These are phyloP conservation scores for Akanthomyces muscarius DNA, from an alignment of 2,329 filamentous ascomycete species.

Conservation along the genomic window DNA sequence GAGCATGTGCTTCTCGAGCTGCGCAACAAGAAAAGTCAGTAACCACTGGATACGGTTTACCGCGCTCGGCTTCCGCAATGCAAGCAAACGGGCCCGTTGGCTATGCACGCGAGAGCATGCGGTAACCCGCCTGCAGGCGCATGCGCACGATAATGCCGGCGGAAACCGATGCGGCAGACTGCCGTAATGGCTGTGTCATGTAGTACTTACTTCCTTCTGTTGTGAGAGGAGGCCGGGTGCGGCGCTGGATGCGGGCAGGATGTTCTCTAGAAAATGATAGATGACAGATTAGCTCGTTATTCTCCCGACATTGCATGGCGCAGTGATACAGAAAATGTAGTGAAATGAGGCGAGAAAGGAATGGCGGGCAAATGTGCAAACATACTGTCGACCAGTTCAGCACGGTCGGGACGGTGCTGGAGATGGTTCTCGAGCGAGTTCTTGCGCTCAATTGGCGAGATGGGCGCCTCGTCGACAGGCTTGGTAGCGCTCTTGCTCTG, in stretches of 20 bases:
- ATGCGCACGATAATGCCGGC: background rate
- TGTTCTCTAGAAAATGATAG: slow-evolving; percentile 60
- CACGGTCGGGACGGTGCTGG: slow-evolving; percentile 67
- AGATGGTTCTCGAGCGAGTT: slow-evolving; percentile 72
- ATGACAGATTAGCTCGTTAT: slow-evolving; percentile 23
- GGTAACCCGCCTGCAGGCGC: background rate
- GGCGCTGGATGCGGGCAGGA: slow-evolving; percentile 73
- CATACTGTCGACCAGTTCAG: slow-evolving; percentile 76
- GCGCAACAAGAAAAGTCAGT: slow-evolving; percentile 3
- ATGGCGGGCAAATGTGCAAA: slow-evolving; percentile 18
- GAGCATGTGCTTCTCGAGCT: slow-evolving; percentile 82
- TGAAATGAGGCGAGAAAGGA: background rate
- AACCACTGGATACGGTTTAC: background rate
- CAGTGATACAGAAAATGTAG: slow-evolving; percentile 1
- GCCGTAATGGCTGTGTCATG: background rate
- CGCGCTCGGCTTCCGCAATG: background rate
- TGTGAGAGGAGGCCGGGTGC: slow-evolving; percentile 76
- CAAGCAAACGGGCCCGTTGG: background rate
- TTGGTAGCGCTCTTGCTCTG: slow-evolving; percentile 22
- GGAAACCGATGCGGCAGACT: slow-evolving; percentile 1
- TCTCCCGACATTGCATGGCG: background rate
- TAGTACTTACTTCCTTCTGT: slow-evolving; percentile 62
- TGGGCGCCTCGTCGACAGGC: slow-evolving; percentile 47
- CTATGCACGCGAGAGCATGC: background rate
- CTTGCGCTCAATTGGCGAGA: slow-evolving; percentile 52